Base-by-base conservation (phyloP, 352 stramenopile genomes). In the Pythium sukuiense region DNA sequence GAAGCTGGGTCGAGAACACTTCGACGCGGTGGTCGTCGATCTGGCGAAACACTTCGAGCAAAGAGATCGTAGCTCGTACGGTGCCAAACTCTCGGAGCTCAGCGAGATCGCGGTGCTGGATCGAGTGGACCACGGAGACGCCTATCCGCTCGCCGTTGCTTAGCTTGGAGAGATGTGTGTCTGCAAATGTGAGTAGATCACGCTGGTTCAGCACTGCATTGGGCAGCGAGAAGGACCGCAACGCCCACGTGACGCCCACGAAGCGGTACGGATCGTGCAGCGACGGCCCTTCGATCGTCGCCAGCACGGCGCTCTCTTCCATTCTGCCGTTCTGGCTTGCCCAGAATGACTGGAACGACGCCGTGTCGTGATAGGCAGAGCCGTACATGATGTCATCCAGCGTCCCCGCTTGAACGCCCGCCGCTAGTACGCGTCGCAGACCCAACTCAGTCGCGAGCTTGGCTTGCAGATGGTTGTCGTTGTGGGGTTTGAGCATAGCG, bases 341-440 rank as follows among this genome's bases (percentile, higher is more conserved):
- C 1, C 65, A 57, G 24, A 76, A 77, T 43, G 79, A 71, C 29
- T 76, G 63, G 12, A 77, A 62, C 2, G 71, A 67, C 6, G 71
- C 67, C 0, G 66, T 62, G 32, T 83, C 76, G 16, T 76, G 78
- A 20, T 74, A 72, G 24, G 73, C 49, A 27, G 79, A 35, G 6
- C 74, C 76, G 46, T 80, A 81, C 74, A 90, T 76, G 41, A 77
- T 71, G 35, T 90, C 81, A 18, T 90, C 80, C 12, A 90, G 61
- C 8, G 64, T 75, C 5, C 80, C 82, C 5, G 58, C 37, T 26
- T 86, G 61, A 2, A 68, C 71, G 4, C 81, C 81, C 11, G 83
- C 56, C 0, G 74, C 80, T 11, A 88, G 55, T 0, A 89, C 32
- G 26, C 58, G 58, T 33, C 30, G 32, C 2, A 45, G 48, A 1